These are phyloP conservation scores for Prunus fruticosa DNA, from an alignment of 306 rosid species.

Conservation along the genomic window DNA sequence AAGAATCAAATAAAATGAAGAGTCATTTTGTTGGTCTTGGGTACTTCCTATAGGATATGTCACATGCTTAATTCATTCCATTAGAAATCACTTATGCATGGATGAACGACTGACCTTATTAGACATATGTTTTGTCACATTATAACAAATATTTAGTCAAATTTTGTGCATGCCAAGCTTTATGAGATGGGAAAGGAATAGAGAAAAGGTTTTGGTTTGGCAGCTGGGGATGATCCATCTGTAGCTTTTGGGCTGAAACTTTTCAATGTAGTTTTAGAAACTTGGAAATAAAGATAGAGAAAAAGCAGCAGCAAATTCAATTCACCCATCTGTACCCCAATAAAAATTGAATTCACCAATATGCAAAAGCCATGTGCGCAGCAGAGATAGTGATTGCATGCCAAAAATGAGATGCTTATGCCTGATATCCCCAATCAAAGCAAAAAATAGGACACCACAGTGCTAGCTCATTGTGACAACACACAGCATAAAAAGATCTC, in stretches of 20 bases:
- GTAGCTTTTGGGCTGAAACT: background rate
- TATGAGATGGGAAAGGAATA: background rate
- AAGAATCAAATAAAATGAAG: background rate
- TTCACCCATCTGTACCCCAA: background rate
- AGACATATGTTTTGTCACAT: background rate
- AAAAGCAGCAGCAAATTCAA: background rate
- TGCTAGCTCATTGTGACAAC: constrained; percentile 12
- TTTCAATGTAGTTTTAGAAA: background rate
- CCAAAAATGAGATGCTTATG: constrained; percentile 12
- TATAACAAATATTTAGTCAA: background rate
- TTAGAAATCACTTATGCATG: too few relatives aligned
- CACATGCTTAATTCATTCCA: background rate
- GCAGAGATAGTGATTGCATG: constrained; percentile 10
- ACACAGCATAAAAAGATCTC: background rate
- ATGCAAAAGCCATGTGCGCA: background rate
- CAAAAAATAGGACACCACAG: background rate
- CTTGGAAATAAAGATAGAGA: background rate
- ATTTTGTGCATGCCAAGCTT: background rate
- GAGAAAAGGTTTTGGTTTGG: background rate
- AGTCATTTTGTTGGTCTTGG: constrained; percentile 2
- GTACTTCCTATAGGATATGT: background rate
- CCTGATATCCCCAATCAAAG: background rate
- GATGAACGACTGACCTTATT: too few relatives aligned
- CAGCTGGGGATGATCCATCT: background rate
- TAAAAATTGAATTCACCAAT: background rate